A percentile compares a stretch with the other conserved stretches of the same genome.
Evolutionary conservation across 345 rosid species (phyloP).

Genomic region (Noccaea bulbosa): DNA sequence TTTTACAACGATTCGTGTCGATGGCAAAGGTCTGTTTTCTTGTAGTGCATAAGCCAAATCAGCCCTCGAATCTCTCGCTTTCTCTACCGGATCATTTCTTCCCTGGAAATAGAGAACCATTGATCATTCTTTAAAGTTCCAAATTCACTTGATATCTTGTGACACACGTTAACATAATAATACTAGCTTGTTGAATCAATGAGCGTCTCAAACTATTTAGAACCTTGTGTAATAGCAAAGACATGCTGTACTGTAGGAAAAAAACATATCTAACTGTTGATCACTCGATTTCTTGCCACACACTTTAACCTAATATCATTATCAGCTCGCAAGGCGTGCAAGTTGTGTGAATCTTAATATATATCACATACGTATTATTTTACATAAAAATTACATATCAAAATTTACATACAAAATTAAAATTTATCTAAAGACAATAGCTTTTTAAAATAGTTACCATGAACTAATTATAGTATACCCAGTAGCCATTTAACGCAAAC

Average conservation of each 20-base stretch:
- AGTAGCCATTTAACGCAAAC: no score
- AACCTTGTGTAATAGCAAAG: neutral
- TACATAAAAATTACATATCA: no score
- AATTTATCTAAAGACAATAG: no score
- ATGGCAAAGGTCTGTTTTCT: no score
- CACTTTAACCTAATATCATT: no score
- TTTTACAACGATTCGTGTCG: no score
- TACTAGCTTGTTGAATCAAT: neutral
- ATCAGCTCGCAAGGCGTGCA: no score
- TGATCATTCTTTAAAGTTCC: neutral
- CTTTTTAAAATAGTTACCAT: no score
- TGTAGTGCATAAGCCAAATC: conserved; percentile 46
- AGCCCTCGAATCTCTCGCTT: conserved; percentile 42
- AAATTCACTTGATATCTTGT: neutral
- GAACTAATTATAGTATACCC: no score
- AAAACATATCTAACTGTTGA: neutral
- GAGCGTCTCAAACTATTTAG: neutral
- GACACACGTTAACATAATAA: conserved; percentile 9
- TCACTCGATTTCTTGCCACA: neutral
- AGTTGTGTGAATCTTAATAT: no score
- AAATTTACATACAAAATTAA: no score
- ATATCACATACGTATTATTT: no score
- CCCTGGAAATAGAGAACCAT: conserved; percentile 26
- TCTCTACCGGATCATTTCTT: conserved; percentile 41
- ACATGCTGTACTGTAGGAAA: neutral